Evolutionary conservation across 192 early-diverging fungal species (phyloP), one percentile per base, ranked within the genome.

Genomic region (Geranomyces michiganensis): DNA sequence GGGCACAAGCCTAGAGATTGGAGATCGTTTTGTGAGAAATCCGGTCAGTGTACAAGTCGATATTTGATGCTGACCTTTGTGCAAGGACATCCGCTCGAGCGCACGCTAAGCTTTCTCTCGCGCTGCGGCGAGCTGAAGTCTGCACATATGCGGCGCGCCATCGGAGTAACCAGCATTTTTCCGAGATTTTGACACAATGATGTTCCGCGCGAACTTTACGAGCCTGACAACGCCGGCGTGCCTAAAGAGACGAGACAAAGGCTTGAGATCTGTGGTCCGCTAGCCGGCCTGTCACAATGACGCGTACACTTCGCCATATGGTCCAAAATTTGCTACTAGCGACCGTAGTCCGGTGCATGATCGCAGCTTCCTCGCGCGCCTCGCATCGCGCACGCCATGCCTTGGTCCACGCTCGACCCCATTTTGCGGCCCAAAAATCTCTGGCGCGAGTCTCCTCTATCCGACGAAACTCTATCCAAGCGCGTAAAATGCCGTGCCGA

Each of bases 1-100:
- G 24, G 70, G 70, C 5, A 72, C 48, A 27, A 72, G 45, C 21
- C 61, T 62, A 32, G 17, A 60, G 17, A 33, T 4, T 19, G 3
- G 29, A 60, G 26, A 60, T 27, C 9, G 29, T 19, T 4, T 33
- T 26, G 58, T 33, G 12, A 33, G 29, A 60, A 32, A 3, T 27
- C 51, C 51, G 26, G 6, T 4, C 8, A 55, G 15, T 27, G 51
- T 27, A 24, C 29, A 6, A 6, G 17, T 8, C 2, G 30, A 19
- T 53, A 6, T 17, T 26, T 53, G 51, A 2, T 60, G 21, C 58
- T 32, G 5, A 60, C 58, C 31, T 6, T 32, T 33, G 2, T 13
- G 62, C 62, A 17, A 64, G 32, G 21, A 22, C 43, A 29, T 64
- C 62, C 1, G 62, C 62, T 1, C 43, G 32, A 19, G 33, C 62